phyloP scores from a whole-genome alignment of 805 yeast species.

The Scheffersomyces amazonensis region DNA sequence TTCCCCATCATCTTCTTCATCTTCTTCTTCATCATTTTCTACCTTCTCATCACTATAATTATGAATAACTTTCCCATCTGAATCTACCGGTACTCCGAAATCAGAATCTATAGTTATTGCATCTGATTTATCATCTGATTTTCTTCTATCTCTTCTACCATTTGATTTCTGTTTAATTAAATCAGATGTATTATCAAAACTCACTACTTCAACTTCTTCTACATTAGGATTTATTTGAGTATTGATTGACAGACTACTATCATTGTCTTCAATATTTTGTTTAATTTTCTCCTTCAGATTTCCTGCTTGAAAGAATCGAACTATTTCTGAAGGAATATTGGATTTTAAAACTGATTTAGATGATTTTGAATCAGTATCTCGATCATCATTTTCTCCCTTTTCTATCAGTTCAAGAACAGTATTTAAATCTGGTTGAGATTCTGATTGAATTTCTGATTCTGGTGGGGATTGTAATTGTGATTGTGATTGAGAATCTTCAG shows the following conservation, averaged over 20 bases:
- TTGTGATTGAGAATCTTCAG: not conserved
- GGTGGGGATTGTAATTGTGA: no score
- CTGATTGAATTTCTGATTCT: not conserved
- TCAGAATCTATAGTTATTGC: constrained; percentile 26
- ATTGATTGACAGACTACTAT: constrained; percentile 11
- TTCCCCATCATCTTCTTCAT: constrained; percentile 3
- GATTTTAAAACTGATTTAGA: not conserved
- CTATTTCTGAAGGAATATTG: constrained; percentile 2
- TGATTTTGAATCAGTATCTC: not conserved
- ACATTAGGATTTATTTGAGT: constrained; percentile 6
- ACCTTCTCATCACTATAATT: constrained; percentile 3
- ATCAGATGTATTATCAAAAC: not conserved
- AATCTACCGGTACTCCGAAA: constrained; percentile 24
- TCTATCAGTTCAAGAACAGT: constrained; percentile 1
- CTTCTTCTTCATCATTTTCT: constrained; percentile 2
- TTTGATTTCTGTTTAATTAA: no score
- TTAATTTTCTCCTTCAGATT: constrained; percentile 2
- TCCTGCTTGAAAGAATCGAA: constrained; percentile 9
- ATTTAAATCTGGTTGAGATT: not conserved
- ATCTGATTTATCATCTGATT: constrained; percentile 13
- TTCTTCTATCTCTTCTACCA: not conserved
- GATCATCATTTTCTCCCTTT: not conserved
- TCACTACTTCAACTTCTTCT: constrained; percentile 7
- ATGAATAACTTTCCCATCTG: constrained; percentile 17
- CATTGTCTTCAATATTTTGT: not conserved